Percentiles rank a stretch among this genome's conserved stretches.
Conservation (phyloP, 1,284 basidiomycete genomes). For the Paramarasmius palmivorus region DNA sequence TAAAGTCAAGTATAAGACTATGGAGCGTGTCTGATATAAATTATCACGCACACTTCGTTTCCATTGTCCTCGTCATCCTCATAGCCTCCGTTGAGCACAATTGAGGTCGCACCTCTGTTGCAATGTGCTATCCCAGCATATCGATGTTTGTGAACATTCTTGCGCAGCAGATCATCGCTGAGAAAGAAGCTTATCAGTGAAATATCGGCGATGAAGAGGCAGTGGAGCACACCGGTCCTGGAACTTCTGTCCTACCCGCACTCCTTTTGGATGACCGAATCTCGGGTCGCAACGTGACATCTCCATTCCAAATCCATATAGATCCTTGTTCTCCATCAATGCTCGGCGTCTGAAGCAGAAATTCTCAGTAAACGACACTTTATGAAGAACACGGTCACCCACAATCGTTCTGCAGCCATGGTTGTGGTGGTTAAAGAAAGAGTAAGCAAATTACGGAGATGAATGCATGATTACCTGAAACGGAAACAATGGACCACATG, state of each 20-base stretch:
- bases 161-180: slow-evolving; percentile 2
- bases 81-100: slow-evolving; percentile 42
- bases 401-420: slow-evolving; percentile 13
- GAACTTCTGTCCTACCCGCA: not conserved
- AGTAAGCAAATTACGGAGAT: too few species aligned
- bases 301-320: too few species aligned
- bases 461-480: too few species aligned
- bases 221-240: not conserved
- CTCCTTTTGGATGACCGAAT: not conserved
- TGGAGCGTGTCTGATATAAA: not conserved
- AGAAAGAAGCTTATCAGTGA: not conserved
- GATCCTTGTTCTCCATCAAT: too few species aligned
- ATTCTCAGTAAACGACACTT: too few species aligned
- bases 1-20: slow-evolving; percentile 19
- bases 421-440: not conserved
- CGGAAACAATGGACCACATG: too few species aligned
- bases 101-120: slow-evolving; percentile 35
- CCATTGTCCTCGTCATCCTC: slow-evolving; percentile 41
- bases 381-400: not conserved
- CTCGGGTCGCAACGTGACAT: too few species aligned
- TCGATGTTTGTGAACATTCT: slow-evolving; percentile 1
- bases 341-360: too few species aligned
- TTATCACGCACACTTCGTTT: slow-evolving; percentile 33
- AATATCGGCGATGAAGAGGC: not conserved
- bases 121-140: slow-evolving; percentile 21